These are phyloP conservation scores for Rhizopogon vinicolor DNA, from an alignment of 768 basidiomycete species.

Conservation along the genomic window DNA sequence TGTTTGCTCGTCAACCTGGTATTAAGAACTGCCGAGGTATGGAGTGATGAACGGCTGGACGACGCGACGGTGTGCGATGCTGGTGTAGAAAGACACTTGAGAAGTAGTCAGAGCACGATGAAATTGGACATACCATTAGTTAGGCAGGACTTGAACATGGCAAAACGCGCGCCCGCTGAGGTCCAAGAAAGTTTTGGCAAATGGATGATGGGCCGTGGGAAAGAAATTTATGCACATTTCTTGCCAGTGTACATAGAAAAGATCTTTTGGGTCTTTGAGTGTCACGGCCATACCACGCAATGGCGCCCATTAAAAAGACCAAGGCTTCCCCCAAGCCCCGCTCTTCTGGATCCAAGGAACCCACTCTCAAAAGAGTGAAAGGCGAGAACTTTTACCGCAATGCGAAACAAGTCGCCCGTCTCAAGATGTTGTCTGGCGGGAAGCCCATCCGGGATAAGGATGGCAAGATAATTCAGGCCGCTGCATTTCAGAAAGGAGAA, in stretches of 20 bases:
- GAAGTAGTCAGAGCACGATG: background rate
- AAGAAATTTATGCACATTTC: conserved; percentile 24
- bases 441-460: conserved; percentile 88
- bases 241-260: conserved; percentile 16
- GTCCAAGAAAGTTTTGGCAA: background rate
- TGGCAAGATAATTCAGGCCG: conserved; percentile 90
- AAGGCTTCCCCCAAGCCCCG: conserved; percentile 29
- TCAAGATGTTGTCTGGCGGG: conserved; percentile 92
- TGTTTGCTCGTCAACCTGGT: conserved; percentile 32
- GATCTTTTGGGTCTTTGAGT: conserved; percentile 5
- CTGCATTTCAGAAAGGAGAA: conserved; percentile 95
- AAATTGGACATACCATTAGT: conserved; percentile 13
- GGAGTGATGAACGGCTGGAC: conserved; percentile 37
- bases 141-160: conserved; percentile 25
- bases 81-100: conserved; percentile 6
- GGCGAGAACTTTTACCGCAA: conserved; percentile 99
- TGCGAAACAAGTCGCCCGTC: conserved; percentile 79
- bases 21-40: conserved; percentile 40
- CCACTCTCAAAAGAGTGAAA: conserved; percentile 67
- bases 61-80: conserved; percentile 39
- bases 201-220: conserved; percentile 33
- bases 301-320: conserved; percentile 28
- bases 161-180: background rate
- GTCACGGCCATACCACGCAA: conserved; percentile 4
- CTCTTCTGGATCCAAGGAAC: conserved; percentile 43